Base-by-base conservation (phyloP, 2,329 filamentous ascomycete genomes). In the Phaeophleospora eucalypticola region DNA sequence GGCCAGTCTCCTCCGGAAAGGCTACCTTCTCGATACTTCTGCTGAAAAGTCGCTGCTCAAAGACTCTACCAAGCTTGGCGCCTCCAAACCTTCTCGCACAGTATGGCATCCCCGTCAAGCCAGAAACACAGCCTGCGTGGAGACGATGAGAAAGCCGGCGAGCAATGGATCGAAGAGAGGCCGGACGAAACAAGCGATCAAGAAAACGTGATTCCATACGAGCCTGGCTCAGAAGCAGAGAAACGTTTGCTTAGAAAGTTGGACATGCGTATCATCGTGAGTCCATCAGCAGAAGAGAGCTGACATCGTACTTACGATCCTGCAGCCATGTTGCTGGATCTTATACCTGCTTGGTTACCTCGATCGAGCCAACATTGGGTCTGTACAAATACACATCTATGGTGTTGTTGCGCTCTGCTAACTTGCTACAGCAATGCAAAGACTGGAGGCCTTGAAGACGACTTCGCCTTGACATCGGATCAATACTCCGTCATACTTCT, bases 361-460 rank as follows among this genome's bases (percentile, higher is more conserved):
- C 16, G 41, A 43, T 36, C 29, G 41, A 8, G 41, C 41, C n/a
- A 43, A 43, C 33, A 43, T 43, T 12, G 41, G 33, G 41, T 43
- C 33, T 7, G 40, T 8, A n/a, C 19, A n/a, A n/a, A n/a, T n/a
- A n/a, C n/a, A n/a, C n/a, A n/a, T n/a, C n/a, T n/a, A n/a, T n/a
- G n/a, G n/a, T n/a, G n/a, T n/a, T n/a, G n/a, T n/a, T n/a, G n/a
- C n/a, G n/a, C n/a, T n/a, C n/a, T 36, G 34, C 34, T 36, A n/a
- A 36, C 34, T 6, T 17, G 7, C 34, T 21, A 9, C 29, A 43
- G 41, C 7, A 29, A 37, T 29, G 42, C 33, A 2, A 38, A 70
- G 53, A 69, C 73, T 46, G 72, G 71, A 1, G 73, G 73, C 6
- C 74, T 76, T 71, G 60, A 63, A 10, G 56, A 62, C 14, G 73